Evolutionary conservation across 352 stramenopile species (phyloP), one percentile per base, ranked within the genome.

Genomic region (Phytophthora pistaciae): DNA sequence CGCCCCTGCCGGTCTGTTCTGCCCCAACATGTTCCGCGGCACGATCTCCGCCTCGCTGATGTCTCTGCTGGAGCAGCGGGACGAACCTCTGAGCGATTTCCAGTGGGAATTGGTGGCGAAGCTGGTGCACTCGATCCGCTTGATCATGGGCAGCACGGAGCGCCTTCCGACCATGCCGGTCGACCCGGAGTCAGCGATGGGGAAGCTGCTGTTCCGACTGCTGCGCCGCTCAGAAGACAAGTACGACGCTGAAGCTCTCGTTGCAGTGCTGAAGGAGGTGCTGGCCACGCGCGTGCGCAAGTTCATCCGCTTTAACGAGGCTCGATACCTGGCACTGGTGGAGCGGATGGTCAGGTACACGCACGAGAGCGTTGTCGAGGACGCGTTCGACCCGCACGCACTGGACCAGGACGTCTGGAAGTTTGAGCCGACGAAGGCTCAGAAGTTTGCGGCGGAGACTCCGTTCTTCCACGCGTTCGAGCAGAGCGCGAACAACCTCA

Each of bases 1-100:
- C 5, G 77, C 83, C 1, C 82, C 83, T 1, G 68, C 81, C 6
- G 81, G 81, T 52, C 67, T 83, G 11, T 92, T 91, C 66, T 85
- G 81, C 56, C 85, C 83, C 1, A 89, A 88, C 70, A 92, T 92
- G 85, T 92, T 90, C 46, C 78, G 79, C 9, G 82, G 83, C n/a
- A 92, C 83, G 49, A 72, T 83, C 38, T 57, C 82, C 5, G 79
- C 78, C 18, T 83, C 73, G 23, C 27, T 92, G 18, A 86, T 91
- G 77, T 66, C 70, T 23, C 60, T 90, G 29, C 48, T 92, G 5
- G 66, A 83, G 18, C 56, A 73, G 44, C 69, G 48, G 18, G 54
- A 69, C 14, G 67, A 61, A 31, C 50, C 50, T 2, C 57, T 90
- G 59, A 85, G 68, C 40, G 70, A 77, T 61, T 92, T 83, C 66